Percentiles rank a stretch among this genome's conserved stretches.
Evolutionary conservation across 2,329 filamentous ascomycete genomes (phyloP).

Genomic region (Fusarium metavorans): DNA sequence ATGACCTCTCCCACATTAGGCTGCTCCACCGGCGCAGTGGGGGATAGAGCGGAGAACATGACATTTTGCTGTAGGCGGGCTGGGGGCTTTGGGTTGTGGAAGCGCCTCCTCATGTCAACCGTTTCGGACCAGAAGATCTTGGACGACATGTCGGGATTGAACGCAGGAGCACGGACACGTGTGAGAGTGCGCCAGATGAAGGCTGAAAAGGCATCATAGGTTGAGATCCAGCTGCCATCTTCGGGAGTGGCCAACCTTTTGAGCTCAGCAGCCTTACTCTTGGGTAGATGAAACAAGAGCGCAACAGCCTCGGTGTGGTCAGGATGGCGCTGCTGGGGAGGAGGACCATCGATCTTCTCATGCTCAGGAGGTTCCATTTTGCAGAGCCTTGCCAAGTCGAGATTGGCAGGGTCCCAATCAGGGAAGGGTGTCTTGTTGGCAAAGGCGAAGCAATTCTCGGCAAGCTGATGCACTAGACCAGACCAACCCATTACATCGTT

Average conservation of each 20-base stretch:
- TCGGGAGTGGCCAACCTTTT: conserved; percentile 51
- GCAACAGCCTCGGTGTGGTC: conserved; percentile 39
- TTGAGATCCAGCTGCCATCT: conserved; percentile 57
- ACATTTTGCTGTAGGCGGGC: conserved; percentile 53
- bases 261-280: conserved; percentile 55
- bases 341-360: conserved; percentile 48
- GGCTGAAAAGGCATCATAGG: conserved; percentile 58
- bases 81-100: conserved; percentile 49
- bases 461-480: conserved; percentile 53
- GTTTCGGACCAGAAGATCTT: conserved; percentile 52
- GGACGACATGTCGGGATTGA: conserved; percentile 45
- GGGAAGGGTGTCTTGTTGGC: conserved; percentile 46
- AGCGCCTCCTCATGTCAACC: conserved; percentile 53
- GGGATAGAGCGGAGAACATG: conserved; percentile 45
- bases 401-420: conserved; percentile 50
- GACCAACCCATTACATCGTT: conserved; percentile 59
- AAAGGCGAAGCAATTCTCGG: conserved; percentile 56
- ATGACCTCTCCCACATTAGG: conserved; percentile 51
- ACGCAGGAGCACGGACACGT: conserved; percentile 49
- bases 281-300: conserved; percentile 57
- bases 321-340: conserved; percentile 44
- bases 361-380: conserved; percentile 45
- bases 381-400: conserved; percentile 52
- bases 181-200: conserved; percentile 56
- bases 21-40: conserved; percentile 41